Percentiles rank a stretch among this genome's conserved stretches.
Conservation (phyloP, 768 basidiomycete genomes). For the Lepiota subincarnata region DNA sequence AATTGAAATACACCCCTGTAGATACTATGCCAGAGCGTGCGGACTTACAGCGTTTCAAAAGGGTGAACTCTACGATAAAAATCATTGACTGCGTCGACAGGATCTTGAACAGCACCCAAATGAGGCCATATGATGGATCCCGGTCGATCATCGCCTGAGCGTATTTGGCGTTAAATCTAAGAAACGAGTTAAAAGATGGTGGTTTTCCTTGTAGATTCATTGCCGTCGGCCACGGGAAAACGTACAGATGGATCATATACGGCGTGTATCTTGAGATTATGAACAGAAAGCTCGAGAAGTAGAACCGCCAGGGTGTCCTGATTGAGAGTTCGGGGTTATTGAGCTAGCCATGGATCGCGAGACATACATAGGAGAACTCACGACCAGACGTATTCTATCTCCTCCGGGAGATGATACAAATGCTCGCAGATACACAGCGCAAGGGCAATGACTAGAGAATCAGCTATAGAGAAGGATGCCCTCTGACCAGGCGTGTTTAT, state of each 20-base stretch:
- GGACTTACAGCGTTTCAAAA: conserved; percentile 6
- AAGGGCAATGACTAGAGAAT: background rate
- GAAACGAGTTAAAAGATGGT: too few species aligned
- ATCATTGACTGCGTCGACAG: background rate
- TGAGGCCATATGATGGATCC: background rate
- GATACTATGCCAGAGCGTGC: background rate
- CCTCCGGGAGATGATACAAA: background rate
- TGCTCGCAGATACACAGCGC: background rate
- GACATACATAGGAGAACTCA: background rate
- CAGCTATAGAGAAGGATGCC: background rate
- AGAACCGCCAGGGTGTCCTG: background rate
- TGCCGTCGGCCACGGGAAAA: background rate
- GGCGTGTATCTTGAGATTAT: conserved; percentile 1
- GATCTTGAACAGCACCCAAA: background rate
- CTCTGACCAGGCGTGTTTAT: too few species aligned
- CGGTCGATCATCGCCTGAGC: background rate
- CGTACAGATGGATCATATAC: conserved; percentile 4
- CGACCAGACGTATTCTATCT: background rate
- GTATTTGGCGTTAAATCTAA: background rate
- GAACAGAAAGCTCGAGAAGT: background rate
- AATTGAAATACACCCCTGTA: too few species aligned
- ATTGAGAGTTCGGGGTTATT: background rate
- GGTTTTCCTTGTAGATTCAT: background rate
- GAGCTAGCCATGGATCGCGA: background rate
- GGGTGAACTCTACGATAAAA: background rate